Conservation (phyloP, 495 filamentous ascomycete species). For the Ascobolus immersus region DNA sequence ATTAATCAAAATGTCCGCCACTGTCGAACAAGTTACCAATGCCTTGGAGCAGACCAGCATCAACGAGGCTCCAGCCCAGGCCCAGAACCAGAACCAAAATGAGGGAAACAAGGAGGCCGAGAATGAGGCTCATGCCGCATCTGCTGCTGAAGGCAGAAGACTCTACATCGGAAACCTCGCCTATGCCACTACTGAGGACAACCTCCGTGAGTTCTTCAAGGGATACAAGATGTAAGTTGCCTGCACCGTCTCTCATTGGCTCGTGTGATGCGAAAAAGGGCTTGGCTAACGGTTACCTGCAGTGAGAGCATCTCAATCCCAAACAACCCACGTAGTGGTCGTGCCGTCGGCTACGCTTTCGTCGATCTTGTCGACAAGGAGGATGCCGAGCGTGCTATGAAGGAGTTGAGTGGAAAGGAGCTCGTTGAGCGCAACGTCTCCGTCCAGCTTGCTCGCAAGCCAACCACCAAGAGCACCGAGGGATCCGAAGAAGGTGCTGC, state of each 20-base stretch:
- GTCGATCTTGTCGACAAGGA: conserved; percentile 83
- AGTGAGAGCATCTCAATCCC: conserved; percentile 97
- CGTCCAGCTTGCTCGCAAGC: conserved; percentile 93
- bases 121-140: conserved; percentile 79
- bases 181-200: conserved; percentile 97
- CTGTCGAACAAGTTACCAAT: conserved; percentile 60
- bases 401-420: conserved; percentile 82
- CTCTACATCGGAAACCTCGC: conserved; percentile 99
- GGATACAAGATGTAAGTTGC: conserved; percentile 82
- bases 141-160: conserved; percentile 92
- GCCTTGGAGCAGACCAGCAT: conserved; percentile 51
- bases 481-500: conserved; percentile 36
- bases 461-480: conserved; percentile 54
- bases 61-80: conserved; percentile 23
- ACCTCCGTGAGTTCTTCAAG: conserved; percentile 98
- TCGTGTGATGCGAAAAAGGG: conserved; percentile 1
- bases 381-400: conserved; percentile 84
- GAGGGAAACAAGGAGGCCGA: conserved; percentile 31
- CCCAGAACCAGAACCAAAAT: conserved; percentile 18
- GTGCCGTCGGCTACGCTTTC: conserved; percentile 96
- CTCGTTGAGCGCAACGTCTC: conserved; percentile 96
- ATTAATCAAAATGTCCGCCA: conserved; percentile 32
- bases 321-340: conserved; percentile 93
- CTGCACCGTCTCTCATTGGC: conserved; percentile 4
- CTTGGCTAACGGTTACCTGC: conserved; percentile 9